Base-by-base conservation (phyloP, 2,329 filamentous ascomycete species). In the Raffaelea deltoideospora region DNA sequence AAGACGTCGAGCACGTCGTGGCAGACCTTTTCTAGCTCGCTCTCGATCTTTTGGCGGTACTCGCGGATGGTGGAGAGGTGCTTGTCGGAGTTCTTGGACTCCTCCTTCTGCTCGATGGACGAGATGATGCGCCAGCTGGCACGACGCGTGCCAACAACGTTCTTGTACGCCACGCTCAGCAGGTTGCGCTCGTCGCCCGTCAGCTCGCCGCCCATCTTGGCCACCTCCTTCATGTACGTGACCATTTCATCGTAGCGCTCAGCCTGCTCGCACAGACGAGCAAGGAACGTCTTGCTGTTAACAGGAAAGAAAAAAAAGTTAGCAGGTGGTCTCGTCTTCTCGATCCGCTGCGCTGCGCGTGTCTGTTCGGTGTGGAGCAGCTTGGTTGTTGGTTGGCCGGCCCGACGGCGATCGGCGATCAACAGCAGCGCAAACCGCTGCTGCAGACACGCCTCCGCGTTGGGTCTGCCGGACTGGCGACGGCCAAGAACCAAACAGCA, bases 231-330 rank as follows among this genome's bases (percentile, higher is more conserved):
- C 90, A 96, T 96, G 72, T 88, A 95, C 59, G 79, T 86, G 54
- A 96, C 88, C 88, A 96, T 96, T 70, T 96, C 90, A 88, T 98
- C 88, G 69, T 98, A 98, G 61, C 88, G 88, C 76, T 96, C 90
- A 61, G 90, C 90, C 79, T 98, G 90, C 83, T 96, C 90, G 75
- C 90, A 96, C 61, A 98, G 86, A 71, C 90, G 80, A 65, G 90
- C 90, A 64, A 96, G 85, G 76, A 96, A 96, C 60, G 90, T 96
- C 80, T 96, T 96, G 81, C 86, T 94, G 62, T 59, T n/a, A n/a
- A n/a, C n/a, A n/a, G n/a, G n/a, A n/a, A n/a, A n/a, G n/a, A n/a
- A n/a, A 51, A 36, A 27, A 23, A 3, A 18, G 23, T 22, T 13
- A 11, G 29, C 13, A 31, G n/a, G 17, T 15, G 10, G 6, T n/a